Evolutionary conservation across 106 monocot species (phyloP), one percentile per base, ranked within the genome.

Genomic region (Dendrobium nobile): DNA sequence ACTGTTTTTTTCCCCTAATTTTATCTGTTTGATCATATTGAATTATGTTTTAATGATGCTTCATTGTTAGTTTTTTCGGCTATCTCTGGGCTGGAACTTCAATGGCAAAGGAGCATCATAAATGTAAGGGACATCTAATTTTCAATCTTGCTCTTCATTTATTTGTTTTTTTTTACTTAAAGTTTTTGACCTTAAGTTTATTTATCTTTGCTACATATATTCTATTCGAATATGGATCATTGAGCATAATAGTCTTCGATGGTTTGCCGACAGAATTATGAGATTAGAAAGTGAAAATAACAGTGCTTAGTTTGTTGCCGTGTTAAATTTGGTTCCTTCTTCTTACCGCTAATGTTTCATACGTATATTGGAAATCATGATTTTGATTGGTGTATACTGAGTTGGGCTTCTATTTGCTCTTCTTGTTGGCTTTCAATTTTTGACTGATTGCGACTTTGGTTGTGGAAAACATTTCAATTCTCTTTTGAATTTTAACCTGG

Each of bases 51-150:
- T 76, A 47, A 47, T 43, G 7, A 41, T 7, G 67, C n/a, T 51
- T 58, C 7, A 84, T 51, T 73, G 37, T 72, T 89, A 96, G 96
- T 97, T 72, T 97, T 94, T 79, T 94, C 96, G 20, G 96, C 96
- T 2, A 92, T 97, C 40, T 97, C 96, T 22, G 96, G 96, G 28
- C 86, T 97, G 31, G 96, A 97, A 77, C 88, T 97, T 92, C 94
- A 0, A 88, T 94, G 92, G 86, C 90, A 19, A 94, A 85, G 88
- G 90, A 97, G 79, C 92, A 92, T 33, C 96, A 97, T 64, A 90
- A 89, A 87, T 97, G 96, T 97, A 92, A 90, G 88, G 19, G 43
- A 41, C 16, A 17, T 26, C 56, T 83, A 44, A 11, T 43, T 75
- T 3, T 44, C 44, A 75, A 43, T 20, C 37, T 40, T 4, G 75